phyloP scores from a whole-genome alignment of 2,329 filamentous ascomycete species.

The Calonectria honghensis region DNA sequence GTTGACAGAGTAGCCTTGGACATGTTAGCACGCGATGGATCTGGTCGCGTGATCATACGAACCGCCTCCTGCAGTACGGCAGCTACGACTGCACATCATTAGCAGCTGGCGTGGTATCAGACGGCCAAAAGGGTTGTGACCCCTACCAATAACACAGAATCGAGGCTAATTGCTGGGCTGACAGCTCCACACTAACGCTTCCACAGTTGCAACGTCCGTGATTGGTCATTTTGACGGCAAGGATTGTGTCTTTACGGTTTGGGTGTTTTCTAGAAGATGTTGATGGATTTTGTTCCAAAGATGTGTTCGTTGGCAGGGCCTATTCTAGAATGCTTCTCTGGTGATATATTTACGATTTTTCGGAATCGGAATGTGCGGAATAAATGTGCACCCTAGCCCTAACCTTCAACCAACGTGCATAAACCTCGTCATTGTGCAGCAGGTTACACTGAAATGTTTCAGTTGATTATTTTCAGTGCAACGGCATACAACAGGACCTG shows the following conservation, averaged over 20 bases:
- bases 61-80: conserved; percentile 12
- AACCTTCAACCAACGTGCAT: not conserved
- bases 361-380: conserved; percentile 22
- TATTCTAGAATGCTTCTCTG: not conserved
- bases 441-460: not conserved
- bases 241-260: not conserved
- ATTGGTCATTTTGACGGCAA: conserved; percentile 3
- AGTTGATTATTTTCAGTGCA: not conserved
- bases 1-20: conserved; percentile 12
- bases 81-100: conserved; percentile 11
- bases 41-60: conserved; percentile 9
- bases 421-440: not conserved
- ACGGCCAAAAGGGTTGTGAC: conserved; percentile 2
- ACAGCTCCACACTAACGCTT: conserved; percentile 13
- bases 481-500: not conserved
- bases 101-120: not conserved
- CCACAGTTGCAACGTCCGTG: conserved; percentile 19
- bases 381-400: not conserved
- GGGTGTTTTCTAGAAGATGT: conserved; percentile 13
- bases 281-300: not conserved
- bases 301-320: not conserved
- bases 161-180: conserved; percentile 11
- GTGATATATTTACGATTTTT: conserved; percentile 2
- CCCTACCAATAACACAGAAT: conserved; percentile 20
- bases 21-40: not conserved